A percentile compares a stretch with the other conserved stretches of the same genome.
These are phyloP conservation scores for Schizosaccharomyces lindneri DNA, from an alignment of 805 yeast species.

Conservation along the genomic window DNA sequence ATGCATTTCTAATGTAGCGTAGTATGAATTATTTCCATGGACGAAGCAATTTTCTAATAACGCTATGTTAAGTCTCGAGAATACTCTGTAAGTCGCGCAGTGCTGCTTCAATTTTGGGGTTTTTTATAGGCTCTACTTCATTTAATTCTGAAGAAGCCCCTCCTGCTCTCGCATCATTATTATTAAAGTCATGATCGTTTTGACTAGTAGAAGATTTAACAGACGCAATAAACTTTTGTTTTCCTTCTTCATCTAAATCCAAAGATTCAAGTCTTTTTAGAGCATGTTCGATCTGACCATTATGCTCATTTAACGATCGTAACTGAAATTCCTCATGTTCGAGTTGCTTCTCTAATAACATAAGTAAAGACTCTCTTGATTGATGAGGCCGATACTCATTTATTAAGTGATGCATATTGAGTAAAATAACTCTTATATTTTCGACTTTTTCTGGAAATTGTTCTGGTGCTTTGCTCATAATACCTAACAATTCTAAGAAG, in stretches of 20 bases:
- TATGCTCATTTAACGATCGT: constrained; percentile 15
- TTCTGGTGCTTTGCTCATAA: constrained; percentile 49
- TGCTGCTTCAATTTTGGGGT: too few species aligned
- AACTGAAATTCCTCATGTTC: constrained; percentile 36
- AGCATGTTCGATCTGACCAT: background rate
- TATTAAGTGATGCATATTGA: constrained; percentile 74
- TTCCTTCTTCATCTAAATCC: background rate
- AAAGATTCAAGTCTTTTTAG: background rate
- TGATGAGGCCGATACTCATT: constrained; percentile 92
- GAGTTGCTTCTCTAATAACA: constrained; percentile 46
- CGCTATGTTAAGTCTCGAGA: too few species aligned
- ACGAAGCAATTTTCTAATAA: too few species aligned
- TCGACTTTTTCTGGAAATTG: constrained; percentile 30
- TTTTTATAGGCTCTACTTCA: too few species aligned
- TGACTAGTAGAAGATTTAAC: too few species aligned
- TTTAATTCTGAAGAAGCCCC: too few species aligned
- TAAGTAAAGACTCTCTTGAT: constrained; percentile 64
- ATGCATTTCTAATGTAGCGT: background rate
- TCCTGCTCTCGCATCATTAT: too few species aligned
- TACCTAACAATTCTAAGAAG: constrained; percentile 60
- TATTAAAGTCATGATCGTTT: too few species aligned
- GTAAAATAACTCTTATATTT: constrained; percentile 50
- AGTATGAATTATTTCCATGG: too few species aligned
- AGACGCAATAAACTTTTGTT: too few species aligned
- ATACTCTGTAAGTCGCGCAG: too few species aligned